Percentiles rank a stretch among this genome's conserved stretches.
phyloP scores from a whole-genome alignment of 768 basidiomycete species.

The Mycena indigotica region DNA sequence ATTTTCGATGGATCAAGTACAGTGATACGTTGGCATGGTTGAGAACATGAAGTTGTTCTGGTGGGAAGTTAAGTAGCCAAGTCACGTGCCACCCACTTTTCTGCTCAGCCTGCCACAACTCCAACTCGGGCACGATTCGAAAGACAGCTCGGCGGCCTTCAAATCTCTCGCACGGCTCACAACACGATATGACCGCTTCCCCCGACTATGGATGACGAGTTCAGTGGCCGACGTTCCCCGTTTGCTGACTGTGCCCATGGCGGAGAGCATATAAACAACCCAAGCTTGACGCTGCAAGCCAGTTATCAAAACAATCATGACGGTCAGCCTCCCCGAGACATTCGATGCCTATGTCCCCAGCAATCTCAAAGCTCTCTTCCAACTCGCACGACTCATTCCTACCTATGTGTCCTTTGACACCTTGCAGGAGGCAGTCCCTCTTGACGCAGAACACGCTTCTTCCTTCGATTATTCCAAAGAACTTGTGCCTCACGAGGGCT shows the following conservation, averaged over 20 bases:
- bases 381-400: constrained; percentile 12
- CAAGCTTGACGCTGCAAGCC: background rate
- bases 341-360: constrained; percentile 22
- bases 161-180: too few relatives aligned
- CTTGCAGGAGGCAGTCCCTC: constrained; percentile 6
- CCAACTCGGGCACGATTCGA: too few relatives aligned
- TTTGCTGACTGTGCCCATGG: background rate
- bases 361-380: constrained; percentile 13
- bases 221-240: background rate
- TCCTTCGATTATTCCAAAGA: constrained; percentile 19
- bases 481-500: constrained; percentile 10
- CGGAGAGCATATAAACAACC: background rate
- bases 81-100: too few relatives aligned
- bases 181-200: too few relatives aligned
- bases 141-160: too few relatives aligned
- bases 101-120: too few relatives aligned
- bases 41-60: too few relatives aligned
- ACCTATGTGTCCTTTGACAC: constrained; percentile 16
- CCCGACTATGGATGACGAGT: too few relatives aligned
- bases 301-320: background rate
- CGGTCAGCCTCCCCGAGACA: constrained; percentile 14
- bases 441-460: constrained; percentile 11
- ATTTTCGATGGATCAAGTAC: background rate
- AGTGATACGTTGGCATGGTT: too few relatives aligned
- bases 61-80: too few relatives aligned